phyloP scores from a whole-genome alignment of 345 rosid species.

The Anastatica hierochuntica region DNA sequence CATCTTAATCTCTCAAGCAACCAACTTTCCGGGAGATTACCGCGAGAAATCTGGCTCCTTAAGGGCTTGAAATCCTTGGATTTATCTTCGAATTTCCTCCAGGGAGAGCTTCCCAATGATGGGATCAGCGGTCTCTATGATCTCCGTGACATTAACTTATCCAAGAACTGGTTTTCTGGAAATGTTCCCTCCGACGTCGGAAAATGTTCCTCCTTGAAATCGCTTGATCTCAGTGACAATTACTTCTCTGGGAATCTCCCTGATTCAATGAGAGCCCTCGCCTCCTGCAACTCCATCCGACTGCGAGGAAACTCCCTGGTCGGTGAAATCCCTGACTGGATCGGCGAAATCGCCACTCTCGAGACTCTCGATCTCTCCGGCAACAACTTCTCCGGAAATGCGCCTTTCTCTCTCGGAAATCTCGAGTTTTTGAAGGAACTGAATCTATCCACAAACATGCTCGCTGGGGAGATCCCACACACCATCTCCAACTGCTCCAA shows the following conservation, averaged over 20 bases:
- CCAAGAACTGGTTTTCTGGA: constrained; percentile 54
- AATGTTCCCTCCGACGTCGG: constrained; percentile 58
- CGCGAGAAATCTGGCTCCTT: constrained; percentile 51
- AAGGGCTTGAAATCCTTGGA: constrained; percentile 52
- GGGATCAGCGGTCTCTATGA: constrained; percentile 52
- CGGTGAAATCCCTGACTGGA: constrained; percentile 65
- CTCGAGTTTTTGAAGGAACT: constrained; percentile 48
- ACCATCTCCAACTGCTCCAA: constrained; percentile 47
- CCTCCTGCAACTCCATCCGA: constrained; percentile 39
- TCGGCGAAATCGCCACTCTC: constrained; percentile 50
- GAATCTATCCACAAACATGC: constrained; percentile 56
- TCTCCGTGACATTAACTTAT: constrained; percentile 39
- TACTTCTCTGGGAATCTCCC: constrained; percentile 62
- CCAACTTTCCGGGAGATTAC: constrained; percentile 59
- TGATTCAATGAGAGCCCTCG: constrained; percentile 45
- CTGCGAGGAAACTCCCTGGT: constrained; percentile 44
- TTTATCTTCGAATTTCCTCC: constrained; percentile 54
- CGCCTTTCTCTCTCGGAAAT: constrained; percentile 55
- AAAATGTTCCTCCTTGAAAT: constrained; percentile 38
- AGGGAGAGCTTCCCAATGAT: constrained; percentile 48
- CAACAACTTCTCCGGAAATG: constrained; percentile 47
- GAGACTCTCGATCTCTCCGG: constrained; percentile 74
- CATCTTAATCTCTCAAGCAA: constrained; percentile 59
- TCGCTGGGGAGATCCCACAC: constrained; percentile 51
- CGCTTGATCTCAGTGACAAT: constrained; percentile 57